Evolutionary conservation across 805 yeast species (phyloP), one percentile per base, ranked within the genome.

Genomic region (Wickerhamomyces silvicola): DNA sequence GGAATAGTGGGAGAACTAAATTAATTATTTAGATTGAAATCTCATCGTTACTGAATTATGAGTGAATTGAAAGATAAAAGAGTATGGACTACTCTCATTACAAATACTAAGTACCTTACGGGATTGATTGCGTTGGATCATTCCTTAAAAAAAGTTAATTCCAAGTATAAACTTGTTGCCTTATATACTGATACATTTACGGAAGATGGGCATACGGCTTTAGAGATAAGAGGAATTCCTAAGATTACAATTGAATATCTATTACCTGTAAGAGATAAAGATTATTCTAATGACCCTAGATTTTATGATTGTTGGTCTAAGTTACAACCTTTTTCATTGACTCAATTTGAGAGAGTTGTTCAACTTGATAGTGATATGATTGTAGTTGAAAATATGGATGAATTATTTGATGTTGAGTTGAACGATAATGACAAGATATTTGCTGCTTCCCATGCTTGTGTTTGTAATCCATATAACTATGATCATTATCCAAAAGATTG

Each of bases 221-320:
- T 75, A 18, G 64, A 59, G 22, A 27, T 30, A 2, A 54, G 71
- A 18, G 58, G 59, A 0, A 72, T 75, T 10, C 57, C 61, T 16
- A 62, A 66, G 30, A 32, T 62, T 20, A 57, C 54, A 32, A 60
- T 73, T 11, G 59, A 62, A 13, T 58, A 64, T 32, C 52, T 75
- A 18, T 43, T 62, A 5, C 80, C 79, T 1, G 45, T 53, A 2
- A 52, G 47, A 12, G 55, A 59, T 38, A 68, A 66, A 42, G 70
- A 68, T 35, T 70, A 70, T 41, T 51, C 63, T 9, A 53, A 62
- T 22, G 81, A 76, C 41, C 60, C 69, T 9, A 54, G 81, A 22
- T 75, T 75, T 52, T 57, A 66, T 43, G 80, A 75, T 46, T 72
- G 79, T 41, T 75, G 80, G 79, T 63, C 79, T 18, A 75, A 75